Conservation (phyloP, 352 stramenopile species). For the Thalassiosira allenii region DNA sequence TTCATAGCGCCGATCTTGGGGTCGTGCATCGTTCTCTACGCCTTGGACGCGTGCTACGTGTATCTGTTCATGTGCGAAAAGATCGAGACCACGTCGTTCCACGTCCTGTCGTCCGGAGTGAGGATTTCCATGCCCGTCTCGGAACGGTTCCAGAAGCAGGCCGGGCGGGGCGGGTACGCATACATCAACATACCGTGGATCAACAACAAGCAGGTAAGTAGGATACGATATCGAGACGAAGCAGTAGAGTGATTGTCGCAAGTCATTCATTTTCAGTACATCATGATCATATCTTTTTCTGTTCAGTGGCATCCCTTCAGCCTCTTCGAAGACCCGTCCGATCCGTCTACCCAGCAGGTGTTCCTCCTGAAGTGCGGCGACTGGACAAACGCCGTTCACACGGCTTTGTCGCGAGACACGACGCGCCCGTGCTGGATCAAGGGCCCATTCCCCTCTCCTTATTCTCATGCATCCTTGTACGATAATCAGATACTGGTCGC, state of each 20-base stretch:
- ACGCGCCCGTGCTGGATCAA: constrained; percentile 61
- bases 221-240: too few relatives aligned
- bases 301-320: constrained; percentile 69
- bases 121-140: constrained; percentile 59
- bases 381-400: constrained; percentile 62
- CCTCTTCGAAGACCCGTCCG: constrained; percentile 55
- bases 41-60: constrained; percentile 53
- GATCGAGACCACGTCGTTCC: constrained; percentile 60
- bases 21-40: constrained; percentile 53
- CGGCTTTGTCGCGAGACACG: constrained; percentile 50
- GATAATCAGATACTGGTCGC: constrained; percentile 73
- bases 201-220: too few relatives aligned
- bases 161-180: constrained; percentile 20
- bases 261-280: too few relatives aligned
- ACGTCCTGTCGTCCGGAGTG: constrained; percentile 58
- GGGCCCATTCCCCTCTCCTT: constrained; percentile 65
- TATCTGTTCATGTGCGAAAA: constrained; percentile 67
- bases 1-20: constrained; percentile 51
- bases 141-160: constrained; percentile 42
- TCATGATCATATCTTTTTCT: too few relatives aligned
- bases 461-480: constrained; percentile 49
- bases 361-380: constrained; percentile 62
- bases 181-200: constrained; percentile 65
- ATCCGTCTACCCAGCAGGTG: constrained; percentile 45
- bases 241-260: too few relatives aligned